phyloP scores from a whole-genome alignment of 1,139 yeast species.

The Wickerhamomyces sp. region DNA sequence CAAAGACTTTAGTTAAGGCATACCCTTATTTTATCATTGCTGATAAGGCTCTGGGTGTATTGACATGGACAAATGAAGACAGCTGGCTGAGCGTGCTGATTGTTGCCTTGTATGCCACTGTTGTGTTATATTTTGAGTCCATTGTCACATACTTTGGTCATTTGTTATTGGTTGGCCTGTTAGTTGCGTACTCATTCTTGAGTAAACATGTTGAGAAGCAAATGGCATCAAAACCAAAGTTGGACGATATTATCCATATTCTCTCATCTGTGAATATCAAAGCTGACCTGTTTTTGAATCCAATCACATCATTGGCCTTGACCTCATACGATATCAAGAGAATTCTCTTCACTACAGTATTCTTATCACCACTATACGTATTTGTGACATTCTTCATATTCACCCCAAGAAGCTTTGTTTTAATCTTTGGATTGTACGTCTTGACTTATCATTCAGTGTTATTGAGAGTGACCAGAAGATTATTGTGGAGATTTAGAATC shows the following conservation, averaged over 20 bases:
- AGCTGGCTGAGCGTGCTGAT: constrained; percentile 69
- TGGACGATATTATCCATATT: constrained; percentile 84
- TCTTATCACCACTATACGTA: constrained; percentile 80
- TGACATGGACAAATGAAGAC: constrained; percentile 92
- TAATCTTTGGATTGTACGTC: constrained; percentile 55
- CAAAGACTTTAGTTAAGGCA: constrained; percentile 74
- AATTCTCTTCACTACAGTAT: constrained; percentile 74
- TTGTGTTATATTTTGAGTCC: constrained; percentile 68
- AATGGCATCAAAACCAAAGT: constrained; percentile 65
- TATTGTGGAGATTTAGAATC: constrained; percentile 77
- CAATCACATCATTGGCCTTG: constrained; percentile 65
- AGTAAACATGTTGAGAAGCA: constrained; percentile 47
- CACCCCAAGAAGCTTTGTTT: constrained; percentile 64
- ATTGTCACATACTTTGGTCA: constrained; percentile 79
- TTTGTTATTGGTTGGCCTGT: constrained; percentile 59
- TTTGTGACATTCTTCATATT: constrained; percentile 61
- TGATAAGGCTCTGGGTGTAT: constrained; percentile 61
- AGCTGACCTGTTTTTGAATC: constrained; percentile 71
- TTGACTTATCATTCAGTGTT: constrained; percentile 85
- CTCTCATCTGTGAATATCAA: constrained; percentile 72
- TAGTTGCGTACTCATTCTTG: constrained; percentile 62
- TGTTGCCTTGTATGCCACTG: constrained; percentile 50
- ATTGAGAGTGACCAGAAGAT: constrained; percentile 72
- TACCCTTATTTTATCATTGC: constrained; percentile 78
- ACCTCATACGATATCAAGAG: constrained; percentile 77